Conservation (phyloP, 1,139 yeast species). For the Geotrichum fermentans region DNA sequence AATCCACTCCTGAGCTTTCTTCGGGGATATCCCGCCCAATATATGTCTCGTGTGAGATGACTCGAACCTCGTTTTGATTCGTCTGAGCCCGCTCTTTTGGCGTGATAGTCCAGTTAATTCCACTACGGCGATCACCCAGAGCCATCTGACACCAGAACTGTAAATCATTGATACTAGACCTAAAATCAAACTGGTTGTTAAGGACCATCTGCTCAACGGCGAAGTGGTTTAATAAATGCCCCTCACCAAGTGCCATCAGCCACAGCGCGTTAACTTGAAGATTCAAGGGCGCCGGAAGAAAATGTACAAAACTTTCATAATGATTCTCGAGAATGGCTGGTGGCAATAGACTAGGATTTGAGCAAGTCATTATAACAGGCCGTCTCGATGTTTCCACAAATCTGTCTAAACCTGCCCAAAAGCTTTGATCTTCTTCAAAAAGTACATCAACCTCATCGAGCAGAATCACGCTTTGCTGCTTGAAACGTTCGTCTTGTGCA, state of each 20-base stretch:
- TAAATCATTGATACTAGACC: conserved; percentile 50
- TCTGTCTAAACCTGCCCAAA: conserved; percentile 71
- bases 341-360: conserved; percentile 39
- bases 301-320: conserved; percentile 31
- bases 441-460: conserved; percentile 84
- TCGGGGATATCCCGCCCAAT: conserved; percentile 1
- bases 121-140: conserved; percentile 27
- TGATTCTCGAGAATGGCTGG: conserved; percentile 8
- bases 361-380: conserved; percentile 77
- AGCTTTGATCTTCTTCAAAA: conserved; percentile 72
- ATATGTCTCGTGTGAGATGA: conserved; percentile 10
- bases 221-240: conserved; percentile 37
- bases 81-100: conserved; percentile 3
- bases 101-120: conserved; percentile 13
- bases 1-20: neutral
- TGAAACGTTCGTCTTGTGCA: conserved; percentile 20
- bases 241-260: conserved; percentile 38
- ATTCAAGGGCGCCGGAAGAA: conserved; percentile 29
- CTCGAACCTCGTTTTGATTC: neutral
- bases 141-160: conserved; percentile 54
- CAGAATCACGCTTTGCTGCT: conserved; percentile 62
- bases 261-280: conserved; percentile 37
- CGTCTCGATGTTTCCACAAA: conserved; percentile 63
- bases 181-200: conserved; percentile 46
- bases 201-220: conserved; percentile 40